Conservation (phyloP, 2,329 filamentous ascomycete genomes). For the Microdochium nivale region DNA sequence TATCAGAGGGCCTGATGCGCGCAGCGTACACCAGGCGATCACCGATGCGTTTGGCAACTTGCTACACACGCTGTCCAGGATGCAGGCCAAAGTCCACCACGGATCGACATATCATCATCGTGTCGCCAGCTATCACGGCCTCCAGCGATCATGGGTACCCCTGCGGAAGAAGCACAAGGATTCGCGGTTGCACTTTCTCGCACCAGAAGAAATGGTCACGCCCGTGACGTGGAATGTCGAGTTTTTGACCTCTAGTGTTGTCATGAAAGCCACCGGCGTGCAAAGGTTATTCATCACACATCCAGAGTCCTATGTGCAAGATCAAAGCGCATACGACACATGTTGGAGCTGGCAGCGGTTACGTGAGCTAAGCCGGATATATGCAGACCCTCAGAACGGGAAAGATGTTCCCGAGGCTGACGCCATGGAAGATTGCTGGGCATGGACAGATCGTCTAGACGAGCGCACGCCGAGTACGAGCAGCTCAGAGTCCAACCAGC, state of each 20-base stretch:
- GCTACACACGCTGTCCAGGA: conserved; percentile 33
- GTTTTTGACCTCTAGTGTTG: conserved; percentile 61
- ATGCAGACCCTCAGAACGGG: conserved; percentile 34
- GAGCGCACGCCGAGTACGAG: conserved; percentile 35
- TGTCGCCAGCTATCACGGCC: conserved; percentile 43
- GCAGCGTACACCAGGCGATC: conserved; percentile 59
- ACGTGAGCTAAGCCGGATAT: conserved; percentile 50
- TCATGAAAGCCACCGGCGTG: conserved; percentile 59
- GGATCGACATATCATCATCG: conserved; percentile 22
- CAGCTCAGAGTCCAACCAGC: conserved; percentile 16
- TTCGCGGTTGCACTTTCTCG: conserved; percentile 61
- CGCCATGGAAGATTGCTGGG: conserved; percentile 58
- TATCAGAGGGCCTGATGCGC: conserved; percentile 54
- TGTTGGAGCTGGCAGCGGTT: conserved; percentile 67
- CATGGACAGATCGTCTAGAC: conserved; percentile 57
- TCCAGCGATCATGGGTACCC: conserved; percentile 64
- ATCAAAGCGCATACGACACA: conserved; percentile 39
- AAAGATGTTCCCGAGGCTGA: conserved; percentile 50
- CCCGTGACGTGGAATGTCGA: conserved; percentile 62
- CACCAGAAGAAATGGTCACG: conserved; percentile 64
- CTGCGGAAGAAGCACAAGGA: conserved; percentile 70
- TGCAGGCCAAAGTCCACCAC: conserved; percentile 20
- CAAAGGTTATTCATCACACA: conserved; percentile 70
- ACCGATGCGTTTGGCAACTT: conserved; percentile 52
- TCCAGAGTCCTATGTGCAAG: conserved; percentile 65